Evolutionary conservation across 208 protist genomes (phyloP), one percentile per base, ranked within the genome.

Genomic region (Acanthamoeba castellanii): DNA sequence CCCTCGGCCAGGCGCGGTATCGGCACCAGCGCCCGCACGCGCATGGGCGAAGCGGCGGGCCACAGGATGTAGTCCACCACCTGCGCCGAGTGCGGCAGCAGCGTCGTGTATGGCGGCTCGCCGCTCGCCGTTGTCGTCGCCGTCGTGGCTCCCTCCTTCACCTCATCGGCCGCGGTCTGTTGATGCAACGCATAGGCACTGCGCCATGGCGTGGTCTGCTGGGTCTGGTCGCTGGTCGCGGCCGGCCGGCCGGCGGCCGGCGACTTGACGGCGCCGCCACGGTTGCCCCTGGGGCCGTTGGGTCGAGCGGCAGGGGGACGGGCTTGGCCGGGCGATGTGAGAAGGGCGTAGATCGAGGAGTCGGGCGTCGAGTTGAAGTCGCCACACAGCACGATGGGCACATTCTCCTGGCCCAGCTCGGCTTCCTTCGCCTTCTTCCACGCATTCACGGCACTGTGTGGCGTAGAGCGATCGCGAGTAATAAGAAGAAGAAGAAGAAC

Each of bases 51-150:
- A 42, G 45, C 27, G 37, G 47, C 76, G 6, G 76, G 76, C 76
- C 76, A 85, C 76, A 85, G 45, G 34, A 85, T 85, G 76, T 85
- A 85, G 45, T 85, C 76, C 76, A 85, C 76, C 76, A 85, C 76
- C 45, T 85, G 76, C 76, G 76, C 76, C 25, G 76, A 50, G 47
- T 85, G 37, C 11, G 76, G 76, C 76, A 85, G 76, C 52, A 85
- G 45, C 2, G 76, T 85, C 18, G 76, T 85, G 76, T 85, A 85
- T 18, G 42, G 76, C 9, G 76, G 76, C 76, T 85, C 76, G 1
- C 76, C 76, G 47, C 61, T 68, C 61, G 61, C 13, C 22, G 61
- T 27, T 20, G 61, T 2, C 3, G 61, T 11, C 13, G 27, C 20
- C 16, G 45, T 25, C 42, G 1, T 42, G 30, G 25, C 72, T 22